Percentiles rank a stretch among this genome's conserved stretches.
These are phyloP conservation scores for Cytospora piceae DNA, from an alignment of 2,329 filamentous ascomycete genomes.

Conservation along the genomic window DNA sequence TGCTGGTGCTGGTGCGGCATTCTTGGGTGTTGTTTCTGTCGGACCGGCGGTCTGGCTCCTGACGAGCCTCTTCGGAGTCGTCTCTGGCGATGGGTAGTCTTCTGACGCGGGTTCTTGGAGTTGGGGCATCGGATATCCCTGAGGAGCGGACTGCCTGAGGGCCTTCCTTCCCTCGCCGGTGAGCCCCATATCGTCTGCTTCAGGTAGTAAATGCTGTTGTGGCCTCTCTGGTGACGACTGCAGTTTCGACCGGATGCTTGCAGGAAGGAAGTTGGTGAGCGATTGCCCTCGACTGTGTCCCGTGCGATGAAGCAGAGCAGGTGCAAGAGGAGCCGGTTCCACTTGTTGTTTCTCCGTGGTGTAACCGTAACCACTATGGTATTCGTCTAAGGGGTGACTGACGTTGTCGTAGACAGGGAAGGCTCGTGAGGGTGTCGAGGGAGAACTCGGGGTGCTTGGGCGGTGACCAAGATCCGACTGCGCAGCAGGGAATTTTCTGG, in stretches of 20 bases:
- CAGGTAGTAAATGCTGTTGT: constrained; percentile 3
- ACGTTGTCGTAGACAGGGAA: constrained; percentile 19
- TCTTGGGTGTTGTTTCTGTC: constrained; percentile 24
- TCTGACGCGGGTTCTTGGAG: constrained; percentile 22
- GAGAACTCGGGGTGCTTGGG: constrained; percentile 12
- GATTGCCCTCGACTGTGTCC: constrained; percentile 43
- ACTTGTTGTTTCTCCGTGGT: constrained; percentile 34
- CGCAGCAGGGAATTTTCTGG: constrained; percentile 15
- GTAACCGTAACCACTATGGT: constrained; percentile 40
- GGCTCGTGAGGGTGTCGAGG: constrained; percentile 9
- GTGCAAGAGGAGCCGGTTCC: constrained; percentile 27
- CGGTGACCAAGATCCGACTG: constrained; percentile 16
- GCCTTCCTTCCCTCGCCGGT: constrained; percentile 46
- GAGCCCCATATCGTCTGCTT: constrained; percentile 44
- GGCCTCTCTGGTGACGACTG: constrained; percentile 36
- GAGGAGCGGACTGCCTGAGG: constrained; percentile 32
- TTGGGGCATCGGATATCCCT: constrained; percentile 10
- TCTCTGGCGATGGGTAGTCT: constrained; percentile 36
- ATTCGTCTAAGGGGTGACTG: constrained; percentile 36
- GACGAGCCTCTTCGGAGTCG: constrained; percentile 39
- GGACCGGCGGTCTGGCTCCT: constrained; percentile 35
- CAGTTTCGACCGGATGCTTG: constrained; percentile 37
- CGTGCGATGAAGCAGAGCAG: constrained; percentile 25
- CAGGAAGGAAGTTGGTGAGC: constrained; percentile 42
- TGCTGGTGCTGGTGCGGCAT: constrained; percentile 16